Evolutionary conservation across 2,329 filamentous ascomycete genomes (phyloP).

Genomic region (Colletotrichum lindemuthianum): DNA sequence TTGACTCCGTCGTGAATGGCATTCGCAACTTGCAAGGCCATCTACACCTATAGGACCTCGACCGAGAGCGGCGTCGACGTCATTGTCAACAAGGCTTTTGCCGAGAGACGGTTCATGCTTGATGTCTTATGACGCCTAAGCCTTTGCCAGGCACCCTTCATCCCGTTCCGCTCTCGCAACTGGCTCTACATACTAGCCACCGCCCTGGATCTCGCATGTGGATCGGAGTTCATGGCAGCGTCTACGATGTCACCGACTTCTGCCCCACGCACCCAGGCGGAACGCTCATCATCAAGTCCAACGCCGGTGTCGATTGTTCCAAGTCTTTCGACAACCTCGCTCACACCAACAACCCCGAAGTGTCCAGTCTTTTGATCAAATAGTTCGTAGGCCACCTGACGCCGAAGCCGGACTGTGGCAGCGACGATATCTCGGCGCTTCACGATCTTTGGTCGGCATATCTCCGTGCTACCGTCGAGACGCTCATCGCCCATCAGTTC

Average conservation of each 20-base stretch:
- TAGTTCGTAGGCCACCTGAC: conserved; percentile 64
- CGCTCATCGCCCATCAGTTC: conserved; percentile 62
- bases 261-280: conserved; percentile 63
- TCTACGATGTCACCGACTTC: conserved; percentile 65
- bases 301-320: conserved; percentile 63
- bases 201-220: conserved; percentile 57
- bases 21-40: conserved; percentile 64
- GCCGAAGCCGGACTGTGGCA: conserved; percentile 58
- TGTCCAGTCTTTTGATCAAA: conserved; percentile 61
- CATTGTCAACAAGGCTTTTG: conserved; percentile 63
- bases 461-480: conserved; percentile 59
- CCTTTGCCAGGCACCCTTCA: conserved; percentile 61
- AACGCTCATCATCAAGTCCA: conserved; percentile 63
- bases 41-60: conserved; percentile 62
- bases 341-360: conserved; percentile 65
- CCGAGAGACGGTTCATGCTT: conserved; percentile 65
- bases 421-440: conserved; percentile 53
- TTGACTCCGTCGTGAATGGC: conserved; percentile 65
- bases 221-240: conserved; percentile 63
- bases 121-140: conserved; percentile 66
- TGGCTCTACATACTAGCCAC: conserved; percentile 62
- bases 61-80: conserved; percentile 61
- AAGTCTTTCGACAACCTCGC: conserved; percentile 64
- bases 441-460: conserved; percentile 63
- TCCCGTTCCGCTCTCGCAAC: conserved; percentile 59